A percentile compares a stretch with the other conserved stretches of the same genome.
These are phyloP conservation scores for Moringa oleifera DNA, from an alignment of 345 rosid species.

Conservation along the genomic window DNA sequence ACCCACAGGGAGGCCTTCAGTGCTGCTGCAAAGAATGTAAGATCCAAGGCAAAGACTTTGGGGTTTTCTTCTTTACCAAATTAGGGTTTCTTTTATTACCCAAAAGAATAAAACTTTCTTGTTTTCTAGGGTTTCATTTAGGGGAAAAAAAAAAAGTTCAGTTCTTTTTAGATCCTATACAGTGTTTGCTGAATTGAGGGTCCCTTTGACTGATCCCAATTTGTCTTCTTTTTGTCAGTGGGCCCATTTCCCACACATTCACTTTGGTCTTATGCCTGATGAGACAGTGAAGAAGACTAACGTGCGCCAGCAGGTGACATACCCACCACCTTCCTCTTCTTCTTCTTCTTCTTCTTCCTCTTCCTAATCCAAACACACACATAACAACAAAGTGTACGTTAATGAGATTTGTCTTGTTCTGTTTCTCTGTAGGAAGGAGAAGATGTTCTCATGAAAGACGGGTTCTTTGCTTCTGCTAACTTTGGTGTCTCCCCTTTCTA, in stretches of 20 bases:
- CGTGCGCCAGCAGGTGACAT: conserved; percentile 34
- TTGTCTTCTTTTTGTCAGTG: conserved; percentile 31
- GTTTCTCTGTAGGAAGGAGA: conserved; percentile 33
- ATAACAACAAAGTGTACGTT: background rate
- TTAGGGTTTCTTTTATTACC: conserved; percentile 16
- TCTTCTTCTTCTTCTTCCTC: background rate
- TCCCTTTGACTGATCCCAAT: conserved; percentile 7
- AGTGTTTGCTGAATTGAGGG: background rate
- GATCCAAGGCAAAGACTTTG: conserved; percentile 19
- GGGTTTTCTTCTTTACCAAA: conserved; percentile 24
- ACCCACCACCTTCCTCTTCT: conserved; percentile 1
- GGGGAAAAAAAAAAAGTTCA: no score
- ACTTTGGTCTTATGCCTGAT: conserved; percentile 60
- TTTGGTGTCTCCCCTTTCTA: conserved; percentile 37
- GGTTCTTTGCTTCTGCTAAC: conserved; percentile 36
- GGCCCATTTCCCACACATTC: conserved; percentile 65
- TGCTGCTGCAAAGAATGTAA: conserved; percentile 61
- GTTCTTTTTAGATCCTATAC: background rate
- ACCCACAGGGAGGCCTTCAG: conserved; percentile 62
- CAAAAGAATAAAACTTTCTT: background rate
- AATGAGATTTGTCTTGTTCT: background rate
- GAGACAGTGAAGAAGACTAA: conserved; percentile 42
- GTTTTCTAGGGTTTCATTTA: background rate
- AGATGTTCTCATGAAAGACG: conserved; percentile 40
- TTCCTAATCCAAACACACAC: background rate